Percentiles rank a stretch among this genome's conserved stretches.
Evolutionary conservation across 2,329 filamentous ascomycete genomes (phyloP).

Genomic region (Claviceps purpurea): DNA sequence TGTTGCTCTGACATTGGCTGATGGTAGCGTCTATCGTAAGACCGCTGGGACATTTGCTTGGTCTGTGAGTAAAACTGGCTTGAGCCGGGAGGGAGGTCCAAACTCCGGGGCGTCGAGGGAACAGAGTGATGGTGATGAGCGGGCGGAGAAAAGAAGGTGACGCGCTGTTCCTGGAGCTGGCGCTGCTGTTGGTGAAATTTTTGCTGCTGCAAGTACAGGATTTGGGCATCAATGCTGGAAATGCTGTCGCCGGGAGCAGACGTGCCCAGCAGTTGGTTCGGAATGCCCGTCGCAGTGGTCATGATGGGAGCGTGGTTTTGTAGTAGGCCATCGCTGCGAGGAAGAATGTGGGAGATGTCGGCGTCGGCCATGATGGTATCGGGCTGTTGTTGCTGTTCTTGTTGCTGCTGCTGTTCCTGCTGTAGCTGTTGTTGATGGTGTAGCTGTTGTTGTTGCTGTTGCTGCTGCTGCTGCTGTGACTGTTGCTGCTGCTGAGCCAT

Average conservation of each 20-base stretch:
- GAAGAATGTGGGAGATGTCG: conserved; percentile 17
- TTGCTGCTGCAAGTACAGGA: conserved; percentile 52
- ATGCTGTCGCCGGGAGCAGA: conserved; percentile 35
- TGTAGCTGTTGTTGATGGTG: conserved; percentile 6
- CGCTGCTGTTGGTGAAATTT: conserved; percentile 47
- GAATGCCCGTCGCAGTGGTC: conserved; percentile 30
- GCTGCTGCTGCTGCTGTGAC: conserved; percentile 14
- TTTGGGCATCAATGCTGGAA: conserved; percentile 50
- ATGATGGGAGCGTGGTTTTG: conserved; percentile 34
- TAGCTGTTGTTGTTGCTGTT: neutral
- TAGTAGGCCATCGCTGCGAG: conserved; percentile 22
- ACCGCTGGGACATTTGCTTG: conserved; percentile 38
- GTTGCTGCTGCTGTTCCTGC: neutral
- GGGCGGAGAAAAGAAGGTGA: conserved; percentile 32
- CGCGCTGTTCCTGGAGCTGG: conserved; percentile 43
- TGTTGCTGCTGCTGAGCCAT: conserved; percentile 18
- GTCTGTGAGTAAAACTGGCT: conserved; percentile 46
- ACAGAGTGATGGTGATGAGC: conserved; percentile 42
- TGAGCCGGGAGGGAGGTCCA: conserved; percentile 55
- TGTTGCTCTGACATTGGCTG: conserved; percentile 56
- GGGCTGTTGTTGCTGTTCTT: conserved; percentile 14
- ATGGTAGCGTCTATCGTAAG: conserved; percentile 52
- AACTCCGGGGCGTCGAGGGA: conserved; percentile 68
- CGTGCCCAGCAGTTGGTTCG: conserved; percentile 30
- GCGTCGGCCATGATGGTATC: conserved; percentile 24